Evolutionary conservation across 1,284 basidiomycete genomes (phyloP).

Genomic region (Cerrena zonata): DNA sequence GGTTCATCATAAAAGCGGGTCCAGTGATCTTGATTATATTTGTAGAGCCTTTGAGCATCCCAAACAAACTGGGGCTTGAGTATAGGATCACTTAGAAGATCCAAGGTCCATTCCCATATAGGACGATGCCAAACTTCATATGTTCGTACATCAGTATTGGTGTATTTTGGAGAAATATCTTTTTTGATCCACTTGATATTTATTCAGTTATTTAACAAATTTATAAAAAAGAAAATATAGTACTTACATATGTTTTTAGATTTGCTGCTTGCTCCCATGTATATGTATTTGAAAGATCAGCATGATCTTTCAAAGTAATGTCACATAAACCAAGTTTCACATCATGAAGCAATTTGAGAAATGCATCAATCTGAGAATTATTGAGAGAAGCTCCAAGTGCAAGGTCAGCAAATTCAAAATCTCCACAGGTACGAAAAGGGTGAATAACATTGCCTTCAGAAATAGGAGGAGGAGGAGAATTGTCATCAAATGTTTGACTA

Average conservation of each 20-base stretch:
- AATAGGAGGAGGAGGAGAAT: too few species aligned
- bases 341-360: constrained; percentile 5
- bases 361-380: neutral
- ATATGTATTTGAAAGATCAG: neutral
- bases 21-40: constrained; percentile 18
- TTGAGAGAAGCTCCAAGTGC: constrained; percentile 1
- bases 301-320: constrained; percentile 1
- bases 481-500: too few species aligned
- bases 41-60: constrained; percentile 23
- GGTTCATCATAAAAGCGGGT: constrained; percentile 25
- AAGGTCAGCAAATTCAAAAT: constrained; percentile 20
- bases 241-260: constrained; percentile 5
- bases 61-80: constrained; percentile 22
- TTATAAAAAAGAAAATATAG: too few species aligned
- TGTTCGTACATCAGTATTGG: constrained; percentile 27
- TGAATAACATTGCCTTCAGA: constrained; percentile 3
- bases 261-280: constrained; percentile 5
- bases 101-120: constrained; percentile 24
- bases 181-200: too few species aligned
- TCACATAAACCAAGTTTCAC: neutral
- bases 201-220: too few species aligned
- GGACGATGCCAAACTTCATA: constrained; percentile 14
- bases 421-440: constrained; percentile 18
- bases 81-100: constrained; percentile 19
- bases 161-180: neutral